A percentile compares a stretch with the other conserved stretches of the same genome.
Conservation (phyloP, 257 asterid species). For the Plantago elongata region DNA sequence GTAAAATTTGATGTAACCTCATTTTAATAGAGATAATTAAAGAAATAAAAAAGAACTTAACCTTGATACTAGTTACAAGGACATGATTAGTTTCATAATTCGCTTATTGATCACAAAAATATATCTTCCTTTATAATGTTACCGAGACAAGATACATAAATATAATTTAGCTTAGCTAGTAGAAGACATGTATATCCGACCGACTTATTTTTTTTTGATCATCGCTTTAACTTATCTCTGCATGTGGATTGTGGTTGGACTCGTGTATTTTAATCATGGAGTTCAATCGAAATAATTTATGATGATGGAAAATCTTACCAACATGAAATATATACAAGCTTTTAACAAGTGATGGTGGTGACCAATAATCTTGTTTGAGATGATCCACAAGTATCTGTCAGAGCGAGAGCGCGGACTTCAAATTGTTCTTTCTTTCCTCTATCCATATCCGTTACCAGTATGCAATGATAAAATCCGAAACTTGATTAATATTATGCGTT, state of each 20-base stretch:
- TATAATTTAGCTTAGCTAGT: too few species aligned
- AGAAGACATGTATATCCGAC: constrained; percentile 5
- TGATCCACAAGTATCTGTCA: too few species aligned
- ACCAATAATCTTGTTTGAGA: neutral
- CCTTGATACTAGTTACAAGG: neutral
- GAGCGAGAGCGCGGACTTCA: too few species aligned
- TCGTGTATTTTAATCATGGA: neutral
- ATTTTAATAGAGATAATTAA: too few species aligned
- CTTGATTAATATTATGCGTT: too few species aligned
- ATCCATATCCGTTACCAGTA: too few species aligned
- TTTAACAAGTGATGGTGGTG: neutral
- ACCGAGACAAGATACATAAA: neutral
- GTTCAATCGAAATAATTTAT: neutral
- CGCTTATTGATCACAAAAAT: neutral
- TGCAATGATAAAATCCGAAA: too few species aligned
- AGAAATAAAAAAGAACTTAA: too few species aligned
- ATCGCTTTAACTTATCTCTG: neutral
- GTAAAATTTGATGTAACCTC: too few species aligned
- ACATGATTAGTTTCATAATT: constrained; percentile 11
- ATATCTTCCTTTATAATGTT: constrained; percentile 6
- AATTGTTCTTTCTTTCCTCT: too few species aligned
- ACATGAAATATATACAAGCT: neutral
- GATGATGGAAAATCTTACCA: neutral
- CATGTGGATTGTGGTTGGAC: constrained; percentile 9
- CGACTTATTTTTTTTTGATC: neutral